Percentiles rank a stretch among this genome's conserved stretches.
Evolutionary conservation across 257 asterid species (phyloP).

Genomic region (Nemophila menziesii): DNA sequence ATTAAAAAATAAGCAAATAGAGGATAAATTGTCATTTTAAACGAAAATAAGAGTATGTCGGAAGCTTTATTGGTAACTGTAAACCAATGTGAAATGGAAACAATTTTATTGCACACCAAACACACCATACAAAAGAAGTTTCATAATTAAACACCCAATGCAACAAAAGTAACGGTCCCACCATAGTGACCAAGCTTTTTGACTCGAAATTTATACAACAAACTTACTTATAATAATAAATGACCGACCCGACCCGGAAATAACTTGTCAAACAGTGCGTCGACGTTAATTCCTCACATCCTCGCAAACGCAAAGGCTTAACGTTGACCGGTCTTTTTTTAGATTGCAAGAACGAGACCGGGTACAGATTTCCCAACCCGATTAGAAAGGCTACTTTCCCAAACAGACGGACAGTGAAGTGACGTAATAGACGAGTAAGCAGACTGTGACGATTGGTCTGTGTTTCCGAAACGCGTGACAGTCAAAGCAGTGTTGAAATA

Average conservation of each 20-base stretch:
- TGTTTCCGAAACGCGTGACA: constrained; percentile 50
- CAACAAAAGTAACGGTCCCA: constrained; percentile 13
- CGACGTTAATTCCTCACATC: constrained; percentile 24
- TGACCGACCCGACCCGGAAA: background rate
- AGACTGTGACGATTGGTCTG: constrained; percentile 16
- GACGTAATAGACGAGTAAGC: constrained; percentile 24
- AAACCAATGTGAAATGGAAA: constrained; percentile 1
- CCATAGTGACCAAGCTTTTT: constrained; percentile 23
- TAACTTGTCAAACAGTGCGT: background rate
- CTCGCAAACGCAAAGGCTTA: constrained; percentile 20
- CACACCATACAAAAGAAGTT: constrained; percentile 1
- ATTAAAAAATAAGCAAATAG: too few relatives aligned
- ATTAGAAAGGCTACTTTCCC: constrained; percentile 75
- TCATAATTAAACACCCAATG: constrained; percentile 1
- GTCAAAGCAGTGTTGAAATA: constrained; percentile 90
- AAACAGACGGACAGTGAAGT: constrained; percentile 59
- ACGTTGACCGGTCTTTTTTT: constrained; percentile 8
- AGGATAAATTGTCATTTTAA: too few relatives aligned
- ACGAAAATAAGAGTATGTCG: too few relatives aligned
- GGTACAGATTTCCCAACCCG: constrained; percentile 87
- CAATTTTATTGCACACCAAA: constrained; percentile 22
- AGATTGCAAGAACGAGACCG: constrained; percentile 69
- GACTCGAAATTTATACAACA: constrained; percentile 7
- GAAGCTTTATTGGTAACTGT: background rate
- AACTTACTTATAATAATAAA: background rate